A percentile compares a stretch with the other conserved stretches of the same genome.
Conservation (phyloP, 306 rosid species). For the Senna siamea region DNA sequence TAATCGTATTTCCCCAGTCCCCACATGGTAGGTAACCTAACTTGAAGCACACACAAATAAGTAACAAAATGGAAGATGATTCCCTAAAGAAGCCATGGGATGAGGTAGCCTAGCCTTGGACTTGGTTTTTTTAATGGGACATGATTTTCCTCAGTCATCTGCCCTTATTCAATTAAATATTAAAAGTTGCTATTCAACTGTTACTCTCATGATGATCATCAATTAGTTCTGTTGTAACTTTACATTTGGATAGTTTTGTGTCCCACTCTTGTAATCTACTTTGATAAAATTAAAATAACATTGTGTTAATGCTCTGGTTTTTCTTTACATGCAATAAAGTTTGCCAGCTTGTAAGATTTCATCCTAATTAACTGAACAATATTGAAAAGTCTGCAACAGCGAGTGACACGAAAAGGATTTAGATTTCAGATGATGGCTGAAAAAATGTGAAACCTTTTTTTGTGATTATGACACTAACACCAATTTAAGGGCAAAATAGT, state of each 20-base stretch:
- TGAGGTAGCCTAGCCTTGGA: no score
- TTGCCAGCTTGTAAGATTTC: neutral
- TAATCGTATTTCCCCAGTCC: neutral
- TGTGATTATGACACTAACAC: neutral
- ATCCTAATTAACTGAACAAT: slow-evolving; percentile 5
- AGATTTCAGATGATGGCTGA: neutral
- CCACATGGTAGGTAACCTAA: slow-evolving; percentile 5
- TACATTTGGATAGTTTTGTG: neutral
- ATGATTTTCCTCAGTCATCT: neutral
- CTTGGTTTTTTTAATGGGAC: no score
- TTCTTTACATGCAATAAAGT: neutral
- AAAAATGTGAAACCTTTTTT: neutral
- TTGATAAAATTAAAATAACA: neutral
- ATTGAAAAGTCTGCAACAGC: neutral
- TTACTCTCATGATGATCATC: neutral
- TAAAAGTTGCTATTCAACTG: neutral
- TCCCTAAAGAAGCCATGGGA: neutral
- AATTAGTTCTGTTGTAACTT: slow-evolving; percentile 4
- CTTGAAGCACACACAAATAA: slow-evolving; percentile 1
- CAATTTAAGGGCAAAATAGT: neutral
- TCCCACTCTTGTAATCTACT: neutral
- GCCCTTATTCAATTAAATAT: neutral
- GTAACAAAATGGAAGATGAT: neutral
- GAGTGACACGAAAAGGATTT: neutral
- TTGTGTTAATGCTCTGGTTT: no score